A percentile compares a stretch with the other conserved stretches of the same genome.
Evolutionary conservation across 306 rosid genomes (phyloP).

Genomic region (Senna tora): DNA sequence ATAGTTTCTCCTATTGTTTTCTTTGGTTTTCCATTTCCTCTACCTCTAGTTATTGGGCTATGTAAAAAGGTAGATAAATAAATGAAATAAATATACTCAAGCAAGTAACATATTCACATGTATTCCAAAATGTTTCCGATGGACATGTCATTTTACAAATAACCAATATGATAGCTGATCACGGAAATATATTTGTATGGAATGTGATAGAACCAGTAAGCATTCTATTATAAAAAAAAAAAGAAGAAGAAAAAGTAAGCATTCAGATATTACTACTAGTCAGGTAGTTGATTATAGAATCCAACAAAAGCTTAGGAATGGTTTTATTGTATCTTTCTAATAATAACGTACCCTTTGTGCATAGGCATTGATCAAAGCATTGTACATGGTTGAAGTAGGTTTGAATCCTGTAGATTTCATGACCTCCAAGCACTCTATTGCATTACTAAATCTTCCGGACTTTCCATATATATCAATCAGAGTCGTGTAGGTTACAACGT

Average conservation of each 20-base stretch:
- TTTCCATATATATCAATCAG: constrained; percentile 80
- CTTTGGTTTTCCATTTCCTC: too few relatives aligned
- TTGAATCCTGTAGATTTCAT: constrained; percentile 82
- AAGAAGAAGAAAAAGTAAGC: too few relatives aligned
- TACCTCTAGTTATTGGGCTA: too few relatives aligned
- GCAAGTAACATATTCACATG: constrained; percentile 3
- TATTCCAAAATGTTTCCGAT: not conserved
- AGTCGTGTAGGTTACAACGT: constrained; percentile 83
- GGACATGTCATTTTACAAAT: not conserved
- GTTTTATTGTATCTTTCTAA: not conserved
- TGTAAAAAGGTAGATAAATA: not conserved
- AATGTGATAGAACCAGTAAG: not conserved
- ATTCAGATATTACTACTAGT: not conserved
- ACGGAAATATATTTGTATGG: not conserved
- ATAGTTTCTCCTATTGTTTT: too few relatives aligned
- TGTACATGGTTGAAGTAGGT: constrained; percentile 85
- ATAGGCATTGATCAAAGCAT: constrained; percentile 90
- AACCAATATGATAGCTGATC: constrained; percentile 4
- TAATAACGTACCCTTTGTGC: constrained; percentile 75
- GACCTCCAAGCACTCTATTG: constrained; percentile 78
- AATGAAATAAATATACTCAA: not conserved
- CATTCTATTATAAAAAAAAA: too few relatives aligned
- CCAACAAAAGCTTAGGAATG: not conserved
- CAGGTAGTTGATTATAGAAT: constrained; percentile 13
- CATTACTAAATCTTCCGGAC: constrained; percentile 82